Conservation (phyloP, 306 rosid genomes). For the Cotoneaster glaucophyllus region DNA sequence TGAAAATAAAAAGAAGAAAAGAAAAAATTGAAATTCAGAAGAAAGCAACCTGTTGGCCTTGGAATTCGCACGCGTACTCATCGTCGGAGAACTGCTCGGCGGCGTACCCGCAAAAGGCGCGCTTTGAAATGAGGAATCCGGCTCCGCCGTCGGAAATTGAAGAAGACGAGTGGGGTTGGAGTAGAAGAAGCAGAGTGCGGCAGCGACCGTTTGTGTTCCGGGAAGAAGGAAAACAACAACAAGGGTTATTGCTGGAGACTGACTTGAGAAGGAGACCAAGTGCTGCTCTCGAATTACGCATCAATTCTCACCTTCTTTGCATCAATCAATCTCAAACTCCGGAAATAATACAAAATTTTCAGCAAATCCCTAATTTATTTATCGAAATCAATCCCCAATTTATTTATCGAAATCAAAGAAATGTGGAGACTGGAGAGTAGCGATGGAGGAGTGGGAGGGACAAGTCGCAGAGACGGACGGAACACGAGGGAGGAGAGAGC, state of each 20-base stretch:
- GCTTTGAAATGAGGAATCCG: slow-evolving; percentile 19
- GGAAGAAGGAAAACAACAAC: background rate
- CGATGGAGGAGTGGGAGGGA: too few relatives aligned
- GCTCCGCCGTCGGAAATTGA: slow-evolving; percentile 8
- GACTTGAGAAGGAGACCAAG: background rate
- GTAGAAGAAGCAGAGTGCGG: slow-evolving; percentile 18
- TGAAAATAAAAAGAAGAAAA: background rate
- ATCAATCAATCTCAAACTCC: too few relatives aligned
- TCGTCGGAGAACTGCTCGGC: slow-evolving; percentile 88
- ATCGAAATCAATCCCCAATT: too few relatives aligned
- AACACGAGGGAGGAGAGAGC: too few relatives aligned
- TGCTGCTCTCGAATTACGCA: background rate
- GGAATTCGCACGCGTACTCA: slow-evolving; percentile 71
- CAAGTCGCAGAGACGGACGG: too few relatives aligned
- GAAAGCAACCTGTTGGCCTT: slow-evolving; percentile 44
- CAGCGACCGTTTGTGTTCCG: background rate
- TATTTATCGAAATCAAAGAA: too few relatives aligned
- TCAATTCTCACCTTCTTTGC: background rate
- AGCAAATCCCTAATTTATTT: too few relatives aligned
- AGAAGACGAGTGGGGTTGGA: slow-evolving; percentile 11
- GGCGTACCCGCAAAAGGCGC: slow-evolving; percentile 45
- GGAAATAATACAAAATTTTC: too few relatives aligned
- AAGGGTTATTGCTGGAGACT: background rate
- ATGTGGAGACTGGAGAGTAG: too few relatives aligned
- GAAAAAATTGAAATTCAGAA: too few relatives aligned